Conservation (phyloP, 1,284 basidiomycete species). For the Cryptococcus amylolentus region DNA sequence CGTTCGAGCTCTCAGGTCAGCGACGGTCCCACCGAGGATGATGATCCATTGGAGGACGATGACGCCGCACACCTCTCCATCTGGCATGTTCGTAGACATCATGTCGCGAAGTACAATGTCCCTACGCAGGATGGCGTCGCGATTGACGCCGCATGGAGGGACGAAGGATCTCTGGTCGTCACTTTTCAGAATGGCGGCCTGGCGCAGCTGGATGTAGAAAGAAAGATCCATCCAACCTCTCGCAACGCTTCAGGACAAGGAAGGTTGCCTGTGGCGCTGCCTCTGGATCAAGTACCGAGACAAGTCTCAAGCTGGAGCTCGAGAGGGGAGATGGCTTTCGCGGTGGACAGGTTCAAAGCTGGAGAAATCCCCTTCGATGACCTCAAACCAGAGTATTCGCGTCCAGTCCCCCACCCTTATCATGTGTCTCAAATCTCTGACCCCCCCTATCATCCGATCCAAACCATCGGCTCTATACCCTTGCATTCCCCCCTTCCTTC, state of each 20-base stretch:
- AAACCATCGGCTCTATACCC: slow-evolving; percentile 32
- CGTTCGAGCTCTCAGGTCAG: neutral
- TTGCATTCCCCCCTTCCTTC: slow-evolving; percentile 51
- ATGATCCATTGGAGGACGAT: slow-evolving; percentile 13
- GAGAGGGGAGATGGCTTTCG: slow-evolving; percentile 66
- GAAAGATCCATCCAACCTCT: neutral
- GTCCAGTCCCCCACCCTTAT: slow-evolving; percentile 2
- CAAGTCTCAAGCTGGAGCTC: slow-evolving; percentile 67
- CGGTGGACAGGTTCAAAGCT: slow-evolving; percentile 57
- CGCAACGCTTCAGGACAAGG: slow-evolving; percentile 24
- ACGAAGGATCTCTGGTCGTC: slow-evolving; percentile 66
- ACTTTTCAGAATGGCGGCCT: slow-evolving; percentile 74
- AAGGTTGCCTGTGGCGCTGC: slow-evolving; percentile 17
- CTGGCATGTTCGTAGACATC: slow-evolving; percentile 79
- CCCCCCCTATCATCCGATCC: slow-evolving; percentile 41
- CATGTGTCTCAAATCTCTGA: slow-evolving; percentile 27
- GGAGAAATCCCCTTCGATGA: slow-evolving; percentile 84
- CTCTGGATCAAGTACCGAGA: slow-evolving; percentile 68
- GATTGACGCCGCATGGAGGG: slow-evolving; percentile 62
- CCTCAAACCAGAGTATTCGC: slow-evolving; percentile 58
- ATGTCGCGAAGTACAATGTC: slow-evolving; percentile 77
- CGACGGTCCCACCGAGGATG: slow-evolving; percentile 1
- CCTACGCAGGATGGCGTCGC: slow-evolving; percentile 28
- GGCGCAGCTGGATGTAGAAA: slow-evolving; percentile 66
- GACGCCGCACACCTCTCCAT: slow-evolving; percentile 61